Conservation (phyloP, 139 green algal species). For the Picochlorum sp. region DNA sequence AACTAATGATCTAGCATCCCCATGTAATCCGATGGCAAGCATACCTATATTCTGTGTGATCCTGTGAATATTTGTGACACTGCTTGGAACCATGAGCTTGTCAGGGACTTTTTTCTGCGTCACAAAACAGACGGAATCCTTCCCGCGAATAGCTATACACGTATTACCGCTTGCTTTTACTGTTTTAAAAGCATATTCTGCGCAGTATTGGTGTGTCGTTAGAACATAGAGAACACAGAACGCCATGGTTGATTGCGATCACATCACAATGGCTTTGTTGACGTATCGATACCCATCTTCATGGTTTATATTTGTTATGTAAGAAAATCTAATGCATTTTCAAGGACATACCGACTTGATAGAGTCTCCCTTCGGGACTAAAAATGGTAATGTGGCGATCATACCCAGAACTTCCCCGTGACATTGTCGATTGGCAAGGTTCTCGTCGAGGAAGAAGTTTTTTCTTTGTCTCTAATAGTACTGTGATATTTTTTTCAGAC, state of each 20-base stretch:
- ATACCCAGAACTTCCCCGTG: constrained; percentile 52
- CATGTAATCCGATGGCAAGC: constrained; percentile 78
- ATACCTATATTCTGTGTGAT: constrained; percentile 89
- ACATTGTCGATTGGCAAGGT: constrained; percentile 8
- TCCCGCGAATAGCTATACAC: constrained; percentile 82
- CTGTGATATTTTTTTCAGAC: no score
- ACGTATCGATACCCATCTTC: not conserved
- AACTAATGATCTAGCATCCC: constrained; percentile 75
- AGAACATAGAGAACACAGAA: no score
- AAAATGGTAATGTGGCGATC: constrained; percentile 97
- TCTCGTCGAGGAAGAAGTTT: no score
- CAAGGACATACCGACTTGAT: constrained; percentile 79
- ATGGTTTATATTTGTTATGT: not conserved
- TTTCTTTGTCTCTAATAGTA: no score
- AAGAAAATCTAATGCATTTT: not conserved
- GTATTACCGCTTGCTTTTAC: constrained; percentile 85
- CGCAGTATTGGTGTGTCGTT: not conserved
- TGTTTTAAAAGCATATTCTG: constrained; percentile 99
- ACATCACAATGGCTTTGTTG: no score
- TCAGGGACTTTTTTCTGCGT: constrained; percentile 73
- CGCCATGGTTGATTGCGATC: no score
- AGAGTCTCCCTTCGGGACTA: constrained; percentile 85
- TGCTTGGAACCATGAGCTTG: constrained; percentile 89
- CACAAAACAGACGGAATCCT: constrained; percentile 84
- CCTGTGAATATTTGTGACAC: constrained; percentile 78